phyloP scores from a whole-genome alignment of 1,284 basidiomycete genomes.

The Melampsora occidentalis region DNA sequence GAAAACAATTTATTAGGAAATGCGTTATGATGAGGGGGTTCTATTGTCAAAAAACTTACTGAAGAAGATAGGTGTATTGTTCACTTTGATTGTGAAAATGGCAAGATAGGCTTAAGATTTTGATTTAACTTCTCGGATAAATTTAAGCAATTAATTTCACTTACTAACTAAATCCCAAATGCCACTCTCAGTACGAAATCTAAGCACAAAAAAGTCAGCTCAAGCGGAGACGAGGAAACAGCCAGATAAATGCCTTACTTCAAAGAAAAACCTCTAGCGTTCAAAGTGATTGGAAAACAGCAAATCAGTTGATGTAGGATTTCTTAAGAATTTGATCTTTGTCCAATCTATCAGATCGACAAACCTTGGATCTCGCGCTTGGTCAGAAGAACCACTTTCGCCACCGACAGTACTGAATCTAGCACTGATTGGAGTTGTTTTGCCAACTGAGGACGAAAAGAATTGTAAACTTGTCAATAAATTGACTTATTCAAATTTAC shows the following conservation, averaged over 20 bases:
- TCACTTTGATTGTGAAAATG: conserved; percentile 51
- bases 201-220: neutral
- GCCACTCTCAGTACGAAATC: conserved; percentile 24
- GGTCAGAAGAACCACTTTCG: conserved; percentile 62
- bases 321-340: neutral
- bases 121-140: neutral
- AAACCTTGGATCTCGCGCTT: neutral
- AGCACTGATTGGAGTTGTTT: conserved; percentile 52
- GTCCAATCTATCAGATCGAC: neutral
- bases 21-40: too few relatives aligned
- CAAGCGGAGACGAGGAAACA: neutral
- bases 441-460: conserved; percentile 46
- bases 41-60: conserved; percentile 53
- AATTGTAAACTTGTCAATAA: neutral
- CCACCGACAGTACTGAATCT: conserved; percentile 61
- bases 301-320: neutral
- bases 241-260: conserved; percentile 1
- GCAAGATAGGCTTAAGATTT: neutral
- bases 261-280: conserved; percentile 18
- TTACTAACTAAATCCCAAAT: conserved; percentile 17
- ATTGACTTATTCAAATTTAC: too few relatives aligned
- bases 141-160: conserved; percentile 2
- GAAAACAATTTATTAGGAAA: neutral
- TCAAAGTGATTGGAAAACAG: neutral
- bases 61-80: conserved; percentile 89